A percentile compares a stretch with the other conserved stretches of the same genome.
Evolutionary conservation across 345 rosid species (phyloP).

Genomic region (Turnera subulata): DNA sequence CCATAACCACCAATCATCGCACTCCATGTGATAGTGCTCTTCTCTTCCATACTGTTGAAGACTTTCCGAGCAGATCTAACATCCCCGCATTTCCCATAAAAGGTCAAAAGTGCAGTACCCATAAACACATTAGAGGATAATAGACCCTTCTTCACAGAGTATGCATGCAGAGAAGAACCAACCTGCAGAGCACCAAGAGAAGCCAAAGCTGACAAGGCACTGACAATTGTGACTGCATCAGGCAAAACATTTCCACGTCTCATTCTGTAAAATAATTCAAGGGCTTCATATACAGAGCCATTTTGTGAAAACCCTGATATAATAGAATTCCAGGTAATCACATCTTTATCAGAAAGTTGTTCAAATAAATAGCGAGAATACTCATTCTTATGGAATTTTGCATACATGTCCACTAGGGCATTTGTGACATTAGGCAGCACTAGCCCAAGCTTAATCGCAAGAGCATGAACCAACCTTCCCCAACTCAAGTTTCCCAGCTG

Average conservation of each 20-base stretch:
- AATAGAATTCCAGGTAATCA: constrained; percentile 50
- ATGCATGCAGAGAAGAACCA: constrained; percentile 66
- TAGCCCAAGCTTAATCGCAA: constrained; percentile 19
- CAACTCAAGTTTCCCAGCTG: constrained; percentile 13
- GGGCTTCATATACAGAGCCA: constrained; percentile 39
- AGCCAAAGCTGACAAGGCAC: constrained; percentile 48
- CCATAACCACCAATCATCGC: constrained; percentile 33
- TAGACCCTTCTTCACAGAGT: constrained; percentile 33
- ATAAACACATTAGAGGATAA: constrained; percentile 12
- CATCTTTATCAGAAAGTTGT: constrained; percentile 36
- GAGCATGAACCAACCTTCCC: constrained; percentile 20
- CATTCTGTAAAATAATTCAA: constrained; percentile 51
- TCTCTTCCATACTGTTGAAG: constrained; percentile 23
- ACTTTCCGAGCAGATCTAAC: constrained; percentile 20
- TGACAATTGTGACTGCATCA: constrained; percentile 40
- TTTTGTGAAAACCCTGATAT: constrained; percentile 45
- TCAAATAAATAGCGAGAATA: constrained; percentile 37
- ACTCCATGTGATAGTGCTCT: constrained; percentile 24
- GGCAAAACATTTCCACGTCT: constrained; percentile 35
- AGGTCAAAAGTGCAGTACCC: constrained; percentile 27
- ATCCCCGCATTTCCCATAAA: constrained; percentile 28
- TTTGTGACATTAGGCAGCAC: constrained; percentile 10
- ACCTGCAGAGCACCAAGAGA: constrained; percentile 38
- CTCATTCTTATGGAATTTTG: constrained; percentile 38
- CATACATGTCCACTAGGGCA: constrained; percentile 41